Conservation (phyloP, 495 filamentous ascomycete genomes). For the Aspergillus heteromorphus region DNA sequence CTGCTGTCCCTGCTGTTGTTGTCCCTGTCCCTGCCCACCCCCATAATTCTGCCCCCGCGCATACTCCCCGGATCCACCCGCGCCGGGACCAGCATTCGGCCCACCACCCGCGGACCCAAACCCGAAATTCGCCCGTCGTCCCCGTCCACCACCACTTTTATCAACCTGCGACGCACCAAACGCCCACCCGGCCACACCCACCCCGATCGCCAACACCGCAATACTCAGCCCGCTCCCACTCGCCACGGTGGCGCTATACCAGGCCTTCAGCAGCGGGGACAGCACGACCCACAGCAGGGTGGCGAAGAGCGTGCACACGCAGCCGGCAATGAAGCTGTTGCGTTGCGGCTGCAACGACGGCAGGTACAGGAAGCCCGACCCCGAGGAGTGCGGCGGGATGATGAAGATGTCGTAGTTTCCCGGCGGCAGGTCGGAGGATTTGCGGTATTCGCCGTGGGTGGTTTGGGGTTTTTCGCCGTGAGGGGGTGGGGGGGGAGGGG, state of each 20-base stretch:
- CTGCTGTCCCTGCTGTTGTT: constrained; percentile 15
- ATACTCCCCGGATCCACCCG: constrained; percentile 7
- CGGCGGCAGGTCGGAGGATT: constrained; percentile 58
- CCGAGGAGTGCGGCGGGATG: constrained; percentile 88
- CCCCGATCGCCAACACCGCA: constrained; percentile 53
- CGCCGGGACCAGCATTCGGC: neutral
- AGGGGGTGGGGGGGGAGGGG: constrained; percentile 58
- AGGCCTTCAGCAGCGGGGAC: constrained; percentile 61
- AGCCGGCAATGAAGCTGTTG: constrained; percentile 88
- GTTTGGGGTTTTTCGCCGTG: constrained; percentile 64
- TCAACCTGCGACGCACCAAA: constrained; percentile 66
- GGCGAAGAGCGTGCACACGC: constrained; percentile 61
- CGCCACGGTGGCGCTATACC: constrained; percentile 58
- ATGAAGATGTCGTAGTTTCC: constrained; percentile 97
- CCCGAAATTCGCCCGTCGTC: constrained; percentile 1
- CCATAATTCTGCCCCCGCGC: constrained; percentile 10
- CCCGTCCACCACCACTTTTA: constrained; percentile 33
- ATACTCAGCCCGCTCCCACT: constrained; percentile 59
- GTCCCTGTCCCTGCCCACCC: too few species aligned
- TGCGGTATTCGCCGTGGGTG: constrained; percentile 42
- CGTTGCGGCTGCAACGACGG: constrained; percentile 77
- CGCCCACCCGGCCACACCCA: constrained; percentile 74
- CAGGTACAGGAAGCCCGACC: constrained; percentile 87
- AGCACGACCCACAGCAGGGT: constrained; percentile 64
- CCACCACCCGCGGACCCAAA: constrained; percentile 13